Evolutionary conservation across 148 eudicot genomes (phyloP).

Genomic region (Amaranthus hypochondriacus): DNA sequence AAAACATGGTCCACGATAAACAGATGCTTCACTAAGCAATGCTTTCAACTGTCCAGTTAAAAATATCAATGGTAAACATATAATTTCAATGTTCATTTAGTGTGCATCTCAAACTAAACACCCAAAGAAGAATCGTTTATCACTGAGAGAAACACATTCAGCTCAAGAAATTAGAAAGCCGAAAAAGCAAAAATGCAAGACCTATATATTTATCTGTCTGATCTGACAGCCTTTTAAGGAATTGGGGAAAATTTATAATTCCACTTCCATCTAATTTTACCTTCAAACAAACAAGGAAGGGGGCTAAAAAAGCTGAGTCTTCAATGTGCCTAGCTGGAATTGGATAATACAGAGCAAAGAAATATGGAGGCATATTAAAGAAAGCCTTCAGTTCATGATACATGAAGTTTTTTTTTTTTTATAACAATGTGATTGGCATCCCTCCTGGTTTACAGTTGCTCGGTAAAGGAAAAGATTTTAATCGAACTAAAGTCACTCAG

Average conservation of each 20-base stretch:
- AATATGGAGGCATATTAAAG: neutral
- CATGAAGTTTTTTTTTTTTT: neutral
- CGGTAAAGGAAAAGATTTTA: neutral
- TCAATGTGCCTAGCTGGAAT: neutral
- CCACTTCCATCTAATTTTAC: neutral
- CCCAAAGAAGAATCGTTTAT: neutral
- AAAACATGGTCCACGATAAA: neutral
- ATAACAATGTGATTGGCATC: neutral
- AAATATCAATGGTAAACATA: neutral
- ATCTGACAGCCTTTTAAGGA: neutral
- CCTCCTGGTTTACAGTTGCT: neutral
- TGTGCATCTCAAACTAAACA: neutral
- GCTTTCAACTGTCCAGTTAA: neutral
- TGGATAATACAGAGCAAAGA: slow-evolving; percentile 7
- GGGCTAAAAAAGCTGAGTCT: neutral
- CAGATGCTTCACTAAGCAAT: neutral
- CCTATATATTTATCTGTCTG: neutral
- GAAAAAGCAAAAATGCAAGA: neutral
- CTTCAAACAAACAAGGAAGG: neutral
- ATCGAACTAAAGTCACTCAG: too few species aligned
- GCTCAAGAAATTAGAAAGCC: neutral
- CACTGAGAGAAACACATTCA: neutral
- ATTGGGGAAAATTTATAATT: neutral
- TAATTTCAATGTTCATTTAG: neutral
- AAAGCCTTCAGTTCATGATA: neutral